Percentiles rank a stretch among this genome's conserved stretches.
Conservation (phyloP, 345 rosid species). For the Aquilaria sinensis region DNA sequence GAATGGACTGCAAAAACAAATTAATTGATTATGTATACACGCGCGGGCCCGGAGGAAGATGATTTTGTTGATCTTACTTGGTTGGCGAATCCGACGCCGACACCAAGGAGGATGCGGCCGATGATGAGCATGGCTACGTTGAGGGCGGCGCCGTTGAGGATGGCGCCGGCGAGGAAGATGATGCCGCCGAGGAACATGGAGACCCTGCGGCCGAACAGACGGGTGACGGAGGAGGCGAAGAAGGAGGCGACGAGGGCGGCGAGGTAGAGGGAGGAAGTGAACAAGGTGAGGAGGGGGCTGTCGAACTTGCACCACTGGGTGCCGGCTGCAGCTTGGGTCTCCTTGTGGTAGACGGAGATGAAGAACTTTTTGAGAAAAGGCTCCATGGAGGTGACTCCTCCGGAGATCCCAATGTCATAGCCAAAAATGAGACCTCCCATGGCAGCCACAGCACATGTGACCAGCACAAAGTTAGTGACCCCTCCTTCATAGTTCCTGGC, state of each 20-base stretch:
- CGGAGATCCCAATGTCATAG: conserved; percentile 13
- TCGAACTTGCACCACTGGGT: conserved; percentile 70
- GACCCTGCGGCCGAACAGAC: conserved; percentile 51
- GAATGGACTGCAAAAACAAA: conserved; percentile 40
- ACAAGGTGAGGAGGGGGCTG: conserved; percentile 51
- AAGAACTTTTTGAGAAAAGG: conserved; percentile 57
- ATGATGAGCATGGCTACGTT: conserved; percentile 48
- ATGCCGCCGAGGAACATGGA: conserved; percentile 66
- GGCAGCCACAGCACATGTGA: too few species aligned
- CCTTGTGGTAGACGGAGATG: conserved; percentile 38
- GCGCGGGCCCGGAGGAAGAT: too few species aligned
- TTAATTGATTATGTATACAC: too few species aligned
- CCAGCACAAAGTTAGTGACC: too few species aligned
- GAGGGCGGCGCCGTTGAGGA: conserved; percentile 52
- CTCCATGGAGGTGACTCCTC: conserved; percentile 85
- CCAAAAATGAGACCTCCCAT: too few species aligned
- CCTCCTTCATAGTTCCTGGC: too few species aligned
- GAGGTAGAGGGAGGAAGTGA: conserved; percentile 78
- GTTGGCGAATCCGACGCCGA: conserved; percentile 86
- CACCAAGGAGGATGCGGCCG: conserved; percentile 68
- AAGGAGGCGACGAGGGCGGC: conserved; percentile 68
- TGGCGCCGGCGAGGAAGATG: conserved; percentile 52
- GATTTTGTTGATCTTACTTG: conserved; percentile 32
- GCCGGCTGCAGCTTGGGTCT: conserved; percentile 16
- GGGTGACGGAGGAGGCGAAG: conserved; percentile 48